phyloP scores from a whole-genome alignment of 768 basidiomycete genomes.

The Boletus reticuloceps region DNA sequence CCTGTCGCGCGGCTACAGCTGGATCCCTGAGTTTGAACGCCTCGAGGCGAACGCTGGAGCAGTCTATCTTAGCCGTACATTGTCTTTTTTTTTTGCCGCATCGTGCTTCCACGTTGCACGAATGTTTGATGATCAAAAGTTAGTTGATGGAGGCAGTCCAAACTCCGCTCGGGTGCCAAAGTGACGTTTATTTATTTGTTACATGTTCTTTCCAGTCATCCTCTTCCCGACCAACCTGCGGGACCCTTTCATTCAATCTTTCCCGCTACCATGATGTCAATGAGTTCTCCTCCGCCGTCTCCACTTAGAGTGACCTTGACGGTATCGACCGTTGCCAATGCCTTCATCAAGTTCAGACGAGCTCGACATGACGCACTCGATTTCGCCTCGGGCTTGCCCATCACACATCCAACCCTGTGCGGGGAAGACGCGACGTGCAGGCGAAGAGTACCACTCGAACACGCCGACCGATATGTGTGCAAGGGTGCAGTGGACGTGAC shows the following conservation, averaged over 20 bases:
- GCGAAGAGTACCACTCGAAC: conserved; percentile 32
- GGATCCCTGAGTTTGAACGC: neutral
- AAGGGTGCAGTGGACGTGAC: conserved; percentile 59
- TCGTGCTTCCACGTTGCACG: conserved; percentile 18
- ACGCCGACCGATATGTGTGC: conserved; percentile 52
- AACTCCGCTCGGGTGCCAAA: conserved; percentile 21
- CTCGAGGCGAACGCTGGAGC: conserved; percentile 3
- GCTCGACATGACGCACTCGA: conserved; percentile 32
- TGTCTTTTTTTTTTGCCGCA: neutral
- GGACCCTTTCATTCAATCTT: neutral
- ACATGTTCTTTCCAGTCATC: neutral
- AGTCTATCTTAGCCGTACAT: neutral
- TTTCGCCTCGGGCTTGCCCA: conserved; percentile 37
- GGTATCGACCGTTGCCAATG: conserved; percentile 44
- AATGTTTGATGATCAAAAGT: neutral
- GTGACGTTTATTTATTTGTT: conserved; percentile 7
- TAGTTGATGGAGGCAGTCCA: neutral
- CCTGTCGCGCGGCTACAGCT: neutral
- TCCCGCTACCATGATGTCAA: neutral
- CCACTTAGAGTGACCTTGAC: conserved; percentile 23
- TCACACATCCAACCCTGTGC: conserved; percentile 35
- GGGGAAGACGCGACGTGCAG: conserved; percentile 26
- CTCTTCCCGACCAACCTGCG: neutral
- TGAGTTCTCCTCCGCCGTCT: conserved; percentile 21
- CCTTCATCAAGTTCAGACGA: conserved; percentile 55